These are phyloP conservation scores for Cryptococcus sp. DNA, from an alignment of 1,284 basidiomycete species.

Conservation along the genomic window DNA sequence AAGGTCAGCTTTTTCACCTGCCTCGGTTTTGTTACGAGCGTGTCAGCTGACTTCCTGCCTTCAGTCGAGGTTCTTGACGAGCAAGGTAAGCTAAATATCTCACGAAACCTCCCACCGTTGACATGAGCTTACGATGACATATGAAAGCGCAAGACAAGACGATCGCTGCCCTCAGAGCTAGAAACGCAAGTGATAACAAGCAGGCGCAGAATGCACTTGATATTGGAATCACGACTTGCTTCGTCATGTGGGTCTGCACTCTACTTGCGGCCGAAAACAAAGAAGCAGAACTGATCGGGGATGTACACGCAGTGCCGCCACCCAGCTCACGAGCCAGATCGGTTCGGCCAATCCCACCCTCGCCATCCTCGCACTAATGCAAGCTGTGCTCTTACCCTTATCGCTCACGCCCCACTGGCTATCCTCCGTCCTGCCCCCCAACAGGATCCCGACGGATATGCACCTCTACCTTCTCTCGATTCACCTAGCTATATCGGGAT, in stretches of 20 bases:
- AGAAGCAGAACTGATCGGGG: not conserved
- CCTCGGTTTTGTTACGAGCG: not conserved
- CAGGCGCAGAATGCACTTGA: constrained; percentile 34
- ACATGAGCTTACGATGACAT: not conserved
- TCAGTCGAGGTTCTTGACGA: constrained; percentile 17
- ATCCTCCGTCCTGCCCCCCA: constrained; percentile 17
- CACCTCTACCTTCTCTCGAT: constrained; percentile 34
- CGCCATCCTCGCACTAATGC: constrained; percentile 17
- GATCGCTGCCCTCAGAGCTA: constrained; percentile 30
- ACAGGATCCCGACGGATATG: constrained; percentile 12
- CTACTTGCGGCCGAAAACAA: too few species aligned
- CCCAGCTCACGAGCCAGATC: constrained; percentile 16
- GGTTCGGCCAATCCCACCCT: constrained; percentile 14
- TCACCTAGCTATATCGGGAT: constrained; percentile 11
- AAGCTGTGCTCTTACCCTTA: constrained; percentile 35
- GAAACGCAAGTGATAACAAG: constrained; percentile 30
- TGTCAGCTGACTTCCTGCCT: not conserved
- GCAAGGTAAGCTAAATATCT: constrained; percentile 22
- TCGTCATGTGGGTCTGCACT: constrained; percentile 32
- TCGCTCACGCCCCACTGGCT: constrained; percentile 36
- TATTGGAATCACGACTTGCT: constrained; percentile 28
- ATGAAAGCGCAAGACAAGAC: constrained; percentile 41
- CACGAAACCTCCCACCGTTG: not conserved
- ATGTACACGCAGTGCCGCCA: constrained; percentile 9
- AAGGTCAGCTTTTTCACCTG: not conserved